Evolutionary conservation across 495 filamentous ascomycete species (phyloP).

Genomic region (Thozetella sp.): DNA sequence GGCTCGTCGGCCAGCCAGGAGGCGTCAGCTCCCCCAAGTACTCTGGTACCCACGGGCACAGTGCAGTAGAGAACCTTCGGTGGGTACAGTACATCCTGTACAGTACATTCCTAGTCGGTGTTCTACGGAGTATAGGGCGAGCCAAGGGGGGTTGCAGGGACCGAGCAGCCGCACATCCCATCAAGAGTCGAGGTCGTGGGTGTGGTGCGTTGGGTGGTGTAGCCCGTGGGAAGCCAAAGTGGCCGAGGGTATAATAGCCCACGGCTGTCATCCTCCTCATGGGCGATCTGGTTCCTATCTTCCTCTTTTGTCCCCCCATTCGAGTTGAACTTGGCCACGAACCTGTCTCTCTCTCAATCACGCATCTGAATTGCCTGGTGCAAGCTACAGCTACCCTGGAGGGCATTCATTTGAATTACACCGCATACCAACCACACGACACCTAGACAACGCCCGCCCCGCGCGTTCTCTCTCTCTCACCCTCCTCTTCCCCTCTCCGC

Average conservation of each 20-base stretch:
- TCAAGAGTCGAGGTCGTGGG: too few species aligned
- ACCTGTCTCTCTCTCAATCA: background rate
- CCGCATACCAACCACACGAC: background rate
- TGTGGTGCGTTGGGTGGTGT: background rate
- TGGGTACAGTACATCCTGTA: too few species aligned
- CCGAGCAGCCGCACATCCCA: slow-evolving; percentile 1
- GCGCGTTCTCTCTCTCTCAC: background rate
- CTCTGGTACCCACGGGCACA: too few species aligned
- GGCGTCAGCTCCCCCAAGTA: background rate
- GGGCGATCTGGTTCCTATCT: background rate
- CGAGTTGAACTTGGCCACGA: background rate
- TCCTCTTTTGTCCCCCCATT: background rate
- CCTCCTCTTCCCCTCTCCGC: background rate
- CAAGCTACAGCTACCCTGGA: slow-evolving; percentile 11
- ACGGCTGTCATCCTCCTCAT: background rate
- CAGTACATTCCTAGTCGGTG: too few species aligned
- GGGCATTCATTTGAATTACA: slow-evolving; percentile 8
- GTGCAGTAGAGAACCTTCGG: too few species aligned
- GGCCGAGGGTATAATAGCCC: background rate
- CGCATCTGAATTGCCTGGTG: slow-evolving; percentile 1
- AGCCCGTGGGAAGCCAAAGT: too few species aligned
- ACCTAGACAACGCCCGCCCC: too few species aligned
- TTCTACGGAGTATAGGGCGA: background rate
- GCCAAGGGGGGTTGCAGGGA: background rate
- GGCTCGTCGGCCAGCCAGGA: background rate